A percentile compares a stretch with the other conserved stretches of the same genome.
These are phyloP conservation scores for Boletus sp. DNA, from an alignment of 768 basidiomycete species.

Conservation along the genomic window DNA sequence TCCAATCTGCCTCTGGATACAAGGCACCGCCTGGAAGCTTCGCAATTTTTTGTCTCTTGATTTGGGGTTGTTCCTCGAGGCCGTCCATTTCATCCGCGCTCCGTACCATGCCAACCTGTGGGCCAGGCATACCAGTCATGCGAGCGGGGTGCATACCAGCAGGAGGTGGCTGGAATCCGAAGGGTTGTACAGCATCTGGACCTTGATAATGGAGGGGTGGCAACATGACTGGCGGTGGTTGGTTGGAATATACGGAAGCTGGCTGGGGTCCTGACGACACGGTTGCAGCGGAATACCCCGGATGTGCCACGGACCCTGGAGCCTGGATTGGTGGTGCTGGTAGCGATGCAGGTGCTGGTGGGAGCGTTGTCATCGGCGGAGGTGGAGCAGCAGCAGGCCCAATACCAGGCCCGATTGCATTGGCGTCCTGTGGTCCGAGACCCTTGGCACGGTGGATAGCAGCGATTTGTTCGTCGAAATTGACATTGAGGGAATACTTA, in stretches of 20 bases:
- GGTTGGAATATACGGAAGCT: conserved; percentile 62
- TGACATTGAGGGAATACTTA: conserved; percentile 91
- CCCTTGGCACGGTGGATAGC: conserved; percentile 94
- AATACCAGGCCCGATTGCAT: conserved; percentile 85
- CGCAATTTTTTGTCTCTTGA: conserved; percentile 85
- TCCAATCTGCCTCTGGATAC: conserved; percentile 90
- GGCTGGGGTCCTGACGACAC: conserved; percentile 93
- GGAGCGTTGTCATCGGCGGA: conserved; percentile 58
- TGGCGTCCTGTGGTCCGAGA: conserved; percentile 76
- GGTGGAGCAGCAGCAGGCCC: conserved; percentile 76
- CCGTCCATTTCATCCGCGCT: conserved; percentile 83
- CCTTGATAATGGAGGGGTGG: conserved; percentile 86
- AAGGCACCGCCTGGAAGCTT: conserved; percentile 81
- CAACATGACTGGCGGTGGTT: conserved; percentile 71
- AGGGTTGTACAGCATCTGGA: conserved; percentile 71
- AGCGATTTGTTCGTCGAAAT: conserved; percentile 97
- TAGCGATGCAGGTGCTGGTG: conserved; percentile 68
- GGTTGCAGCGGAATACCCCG: conserved; percentile 77
- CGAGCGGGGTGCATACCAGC: conserved; percentile 69
- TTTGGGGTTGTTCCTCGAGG: conserved; percentile 66
- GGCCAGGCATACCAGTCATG: conserved; percentile 57
- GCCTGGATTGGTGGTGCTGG: conserved; percentile 64
- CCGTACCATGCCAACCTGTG: conserved; percentile 71
- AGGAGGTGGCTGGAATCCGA: conserved; percentile 73
- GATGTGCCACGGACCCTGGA: conserved; percentile 38